Conservation (phyloP, 805 yeast species). For the Candida nonsorbophila region DNA sequence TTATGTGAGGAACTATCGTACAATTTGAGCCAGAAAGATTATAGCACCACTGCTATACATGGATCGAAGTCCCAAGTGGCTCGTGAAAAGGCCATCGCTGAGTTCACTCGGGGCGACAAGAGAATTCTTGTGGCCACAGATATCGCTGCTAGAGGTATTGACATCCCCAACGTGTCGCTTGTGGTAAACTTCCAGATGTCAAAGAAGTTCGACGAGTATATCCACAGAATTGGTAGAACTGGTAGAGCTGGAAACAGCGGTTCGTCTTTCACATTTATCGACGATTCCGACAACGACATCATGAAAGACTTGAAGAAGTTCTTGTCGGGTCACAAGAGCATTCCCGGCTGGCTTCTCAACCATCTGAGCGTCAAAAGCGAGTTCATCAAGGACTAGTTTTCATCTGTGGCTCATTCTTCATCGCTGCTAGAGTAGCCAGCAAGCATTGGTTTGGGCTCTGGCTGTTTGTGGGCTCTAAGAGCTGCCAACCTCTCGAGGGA, state of each 20-base stretch:
- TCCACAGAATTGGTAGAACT: conserved; percentile 93
- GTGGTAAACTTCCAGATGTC: conserved; percentile 88
- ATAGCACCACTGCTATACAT: conserved; percentile 55
- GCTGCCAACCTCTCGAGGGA: no score
- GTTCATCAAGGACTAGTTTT: conserved; percentile 6
- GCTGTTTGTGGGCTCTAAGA: no score
- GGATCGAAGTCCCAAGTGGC: conserved; percentile 84
- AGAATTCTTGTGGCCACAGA: conserved; percentile 85
- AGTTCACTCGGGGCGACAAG: conserved; percentile 49
- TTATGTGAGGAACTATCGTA: conserved; percentile 63
- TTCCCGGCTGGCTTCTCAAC: conserved; percentile 21
- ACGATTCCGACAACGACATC: conserved; percentile 48
- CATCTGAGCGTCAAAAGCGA: conserved; percentile 1
- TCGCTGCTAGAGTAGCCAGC: conserved; percentile 15
- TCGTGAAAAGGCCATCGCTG: conserved; percentile 70
- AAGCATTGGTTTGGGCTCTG: no score
- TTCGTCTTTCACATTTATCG: conserved; percentile 66
- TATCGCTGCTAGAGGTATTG: conserved; percentile 94
- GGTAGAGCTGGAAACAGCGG: conserved; percentile 92
- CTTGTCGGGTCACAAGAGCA: conserved; percentile 27
- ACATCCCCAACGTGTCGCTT: conserved; percentile 78
- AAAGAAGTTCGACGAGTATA: conserved; percentile 69
- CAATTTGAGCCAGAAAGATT: conserved; percentile 40
- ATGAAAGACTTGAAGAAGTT: conserved; percentile 48
- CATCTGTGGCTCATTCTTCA: no score